Conservation (phyloP, 345 rosid species). For the Eucalyptus victrix region DNA sequence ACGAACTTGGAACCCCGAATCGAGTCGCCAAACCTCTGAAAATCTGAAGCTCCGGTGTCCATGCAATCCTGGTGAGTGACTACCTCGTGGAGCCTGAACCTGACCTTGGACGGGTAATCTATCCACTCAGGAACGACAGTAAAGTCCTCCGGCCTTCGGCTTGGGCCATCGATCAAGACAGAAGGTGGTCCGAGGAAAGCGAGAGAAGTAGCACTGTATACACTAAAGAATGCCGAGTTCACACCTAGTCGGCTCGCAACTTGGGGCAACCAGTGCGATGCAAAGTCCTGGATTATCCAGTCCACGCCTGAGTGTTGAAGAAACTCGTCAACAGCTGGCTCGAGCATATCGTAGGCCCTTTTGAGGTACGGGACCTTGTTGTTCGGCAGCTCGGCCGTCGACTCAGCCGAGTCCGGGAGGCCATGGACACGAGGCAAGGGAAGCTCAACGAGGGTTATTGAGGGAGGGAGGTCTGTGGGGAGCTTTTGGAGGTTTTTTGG, state of each 20-base stretch:
- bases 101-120: background rate
- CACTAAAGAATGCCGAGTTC: constrained; percentile 2
- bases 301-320: constrained; percentile 4
- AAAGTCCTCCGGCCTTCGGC: background rate
- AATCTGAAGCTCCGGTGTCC: background rate
- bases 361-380: constrained; percentile 10
- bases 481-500: background rate
- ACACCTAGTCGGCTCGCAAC: constrained; percentile 1
- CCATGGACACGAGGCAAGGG: constrained; percentile 7
- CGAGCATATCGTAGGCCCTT: constrained; percentile 18
- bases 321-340: constrained; percentile 1
- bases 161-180: background rate
- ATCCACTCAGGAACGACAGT: constrained; percentile 12
- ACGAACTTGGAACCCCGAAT: background rate
- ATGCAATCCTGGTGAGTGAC: background rate
- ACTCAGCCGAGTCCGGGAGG: constrained; percentile 18
- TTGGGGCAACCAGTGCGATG: constrained; percentile 23
- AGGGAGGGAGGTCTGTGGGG: background rate
- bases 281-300: constrained; percentile 28
- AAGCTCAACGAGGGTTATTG: constrained; percentile 4
- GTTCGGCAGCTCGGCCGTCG: constrained; percentile 17
- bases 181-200: background rate
- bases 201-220: background rate
- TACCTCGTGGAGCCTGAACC: background rate
- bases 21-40: background rate